Conservation (phyloP, 2,329 filamentous ascomycete genomes). For the Fusarium sp. region DNA sequence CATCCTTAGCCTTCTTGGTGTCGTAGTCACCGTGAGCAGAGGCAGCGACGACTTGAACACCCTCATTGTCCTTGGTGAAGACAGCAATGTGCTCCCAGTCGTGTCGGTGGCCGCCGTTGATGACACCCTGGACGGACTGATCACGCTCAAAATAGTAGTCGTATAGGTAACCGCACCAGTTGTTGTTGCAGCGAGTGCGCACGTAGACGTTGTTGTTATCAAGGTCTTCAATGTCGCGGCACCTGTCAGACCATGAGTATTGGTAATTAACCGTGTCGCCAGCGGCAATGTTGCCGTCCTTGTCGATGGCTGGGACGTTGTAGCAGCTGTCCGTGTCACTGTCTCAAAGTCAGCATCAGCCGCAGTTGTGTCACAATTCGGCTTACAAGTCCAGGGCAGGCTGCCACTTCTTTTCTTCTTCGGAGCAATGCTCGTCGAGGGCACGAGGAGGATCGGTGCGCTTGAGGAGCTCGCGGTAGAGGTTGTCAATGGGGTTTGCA, state of each 20-base stretch:
- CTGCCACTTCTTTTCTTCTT: constrained; percentile 3
- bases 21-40: constrained; percentile 23
- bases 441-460: neutral
- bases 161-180: constrained; percentile 57
- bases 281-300: constrained; percentile 45
- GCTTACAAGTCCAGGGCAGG: neutral
- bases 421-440: neutral
- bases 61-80: constrained; percentile 14
- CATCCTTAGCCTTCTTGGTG: neutral
- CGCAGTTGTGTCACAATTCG: neutral
- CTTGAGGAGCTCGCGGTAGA: neutral
- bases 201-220: constrained; percentile 55
- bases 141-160: constrained; percentile 60
- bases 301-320: constrained; percentile 52
- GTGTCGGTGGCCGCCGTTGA: constrained; percentile 15
- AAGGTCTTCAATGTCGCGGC: constrained; percentile 49
- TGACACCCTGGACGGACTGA: neutral
- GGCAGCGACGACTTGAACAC: constrained; percentile 21
- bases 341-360: neutral
- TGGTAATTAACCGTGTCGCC: constrained; percentile 44
- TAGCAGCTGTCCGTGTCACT: constrained; percentile 45
- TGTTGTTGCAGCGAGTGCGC: constrained; percentile 55
- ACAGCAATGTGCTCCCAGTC: constrained; percentile 31
- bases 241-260: constrained; percentile 39
- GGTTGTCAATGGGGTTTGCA: neutral